Percentiles rank a stretch among this genome's conserved stretches.
These are phyloP conservation scores for Amanita exitialis DNA, from an alignment of 768 basidiomycete genomes.

Conservation along the genomic window DNA sequence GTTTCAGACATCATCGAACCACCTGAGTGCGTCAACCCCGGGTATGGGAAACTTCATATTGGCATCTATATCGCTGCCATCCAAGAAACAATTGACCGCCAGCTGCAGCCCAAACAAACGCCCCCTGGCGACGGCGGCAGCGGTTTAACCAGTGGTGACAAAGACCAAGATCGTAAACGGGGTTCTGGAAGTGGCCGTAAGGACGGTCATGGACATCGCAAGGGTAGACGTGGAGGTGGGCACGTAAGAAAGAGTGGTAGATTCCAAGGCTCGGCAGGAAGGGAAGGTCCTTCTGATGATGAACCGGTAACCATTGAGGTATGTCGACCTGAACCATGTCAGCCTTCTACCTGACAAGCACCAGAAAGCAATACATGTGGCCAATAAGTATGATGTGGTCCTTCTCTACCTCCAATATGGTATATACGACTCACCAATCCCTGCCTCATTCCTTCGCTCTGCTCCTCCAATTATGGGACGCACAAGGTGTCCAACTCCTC, in stretches of 20 bases:
- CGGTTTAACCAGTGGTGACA: background rate
- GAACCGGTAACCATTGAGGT: slow-evolving; percentile 5
- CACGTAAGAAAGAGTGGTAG: background rate
- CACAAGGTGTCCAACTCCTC: background rate
- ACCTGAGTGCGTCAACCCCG: slow-evolving; percentile 8
- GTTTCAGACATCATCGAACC: slow-evolving; percentile 11
- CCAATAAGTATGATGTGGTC: slow-evolving; percentile 2
- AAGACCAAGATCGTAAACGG: background rate
- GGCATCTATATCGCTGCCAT: slow-evolving; percentile 13
- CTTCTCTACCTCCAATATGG: slow-evolving; percentile 8
- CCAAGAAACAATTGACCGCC: slow-evolving; percentile 12
- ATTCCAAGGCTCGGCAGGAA: slow-evolving; percentile 8
- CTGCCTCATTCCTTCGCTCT: slow-evolving; percentile 7
- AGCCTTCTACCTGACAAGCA: slow-evolving; percentile 6
- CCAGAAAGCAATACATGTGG: background rate
- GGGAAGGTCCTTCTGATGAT: slow-evolving; percentile 6
- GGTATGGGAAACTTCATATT: slow-evolving; percentile 14
- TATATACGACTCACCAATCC: slow-evolving; percentile 7
- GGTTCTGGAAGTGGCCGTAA: slow-evolving; percentile 3
- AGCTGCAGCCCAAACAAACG: background rate
- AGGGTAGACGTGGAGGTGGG: background rate
- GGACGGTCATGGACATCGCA: slow-evolving; percentile 2
- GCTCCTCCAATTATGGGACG: slow-evolving; percentile 6
- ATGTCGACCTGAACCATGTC: slow-evolving; percentile 6
- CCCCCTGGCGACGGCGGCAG: slow-evolving; percentile 3